These are phyloP conservation scores for Penicillium waksmanii DNA, from an alignment of 495 filamentous ascomycete species.

Conservation along the genomic window DNA sequence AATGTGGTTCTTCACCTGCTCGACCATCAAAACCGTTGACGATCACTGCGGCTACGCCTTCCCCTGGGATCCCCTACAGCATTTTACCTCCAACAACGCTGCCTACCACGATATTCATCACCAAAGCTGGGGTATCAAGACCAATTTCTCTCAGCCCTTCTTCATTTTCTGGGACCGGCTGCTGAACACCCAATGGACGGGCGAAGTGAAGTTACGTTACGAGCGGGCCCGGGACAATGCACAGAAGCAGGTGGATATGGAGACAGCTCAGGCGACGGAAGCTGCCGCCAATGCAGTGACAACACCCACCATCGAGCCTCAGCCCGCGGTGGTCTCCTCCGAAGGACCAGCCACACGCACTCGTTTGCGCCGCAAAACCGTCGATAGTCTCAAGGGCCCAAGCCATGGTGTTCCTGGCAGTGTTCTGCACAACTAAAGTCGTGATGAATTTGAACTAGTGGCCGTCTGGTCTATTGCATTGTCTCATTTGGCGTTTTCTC, in stretches of 20 bases:
- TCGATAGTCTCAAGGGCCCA: conserved; percentile 46
- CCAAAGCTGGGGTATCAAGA: conserved; percentile 96
- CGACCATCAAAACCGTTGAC: conserved; percentile 93
- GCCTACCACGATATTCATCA: conserved; percentile 97
- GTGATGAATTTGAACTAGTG: conserved; percentile 22
- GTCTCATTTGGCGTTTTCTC: conserved; percentile 13
- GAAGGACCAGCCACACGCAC: conserved; percentile 38
- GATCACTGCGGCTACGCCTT: conserved; percentile 97
- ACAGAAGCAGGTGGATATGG: conserved; percentile 43
- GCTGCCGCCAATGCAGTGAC: conserved; percentile 2
- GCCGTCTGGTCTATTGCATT: conserved; percentile 23
- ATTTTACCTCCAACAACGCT: conserved; percentile 88
- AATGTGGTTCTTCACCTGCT: conserved; percentile 82
- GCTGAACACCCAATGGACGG: conserved; percentile 50
- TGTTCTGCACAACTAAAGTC: conserved; percentile 39
- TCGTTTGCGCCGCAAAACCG: conserved; percentile 45
- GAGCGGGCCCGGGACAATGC: conserved; percentile 48
- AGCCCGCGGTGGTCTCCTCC: conserved; percentile 32
- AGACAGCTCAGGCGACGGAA: conserved; percentile 23
- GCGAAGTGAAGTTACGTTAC: conserved; percentile 49
- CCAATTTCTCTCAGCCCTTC: conserved; percentile 57
- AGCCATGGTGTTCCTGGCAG: conserved; percentile 46
- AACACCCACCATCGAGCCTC: conserved; percentile 17
- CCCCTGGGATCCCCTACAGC: conserved; percentile 93
- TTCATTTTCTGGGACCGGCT: conserved; percentile 57